phyloP scores from a whole-genome alignment of 257 asterid species.

The Rubia yunnanensis region DNA sequence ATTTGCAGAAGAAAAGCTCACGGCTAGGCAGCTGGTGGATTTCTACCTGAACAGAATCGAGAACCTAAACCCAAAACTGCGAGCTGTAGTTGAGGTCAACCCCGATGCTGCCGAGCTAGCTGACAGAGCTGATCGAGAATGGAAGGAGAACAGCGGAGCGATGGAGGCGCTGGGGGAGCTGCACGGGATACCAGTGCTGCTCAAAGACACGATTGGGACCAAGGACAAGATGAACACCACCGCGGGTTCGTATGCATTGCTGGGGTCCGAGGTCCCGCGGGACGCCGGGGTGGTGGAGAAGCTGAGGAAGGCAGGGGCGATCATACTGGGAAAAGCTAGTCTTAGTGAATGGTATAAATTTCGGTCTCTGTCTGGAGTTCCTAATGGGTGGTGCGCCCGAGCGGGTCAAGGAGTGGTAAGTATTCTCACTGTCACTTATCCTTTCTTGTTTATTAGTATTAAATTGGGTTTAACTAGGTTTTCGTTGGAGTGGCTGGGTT shows the following conservation, averaged over 20 bases:
- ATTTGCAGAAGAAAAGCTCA: slow-evolving; percentile 2
- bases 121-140: slow-evolving; percentile 36
- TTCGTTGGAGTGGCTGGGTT: no score
- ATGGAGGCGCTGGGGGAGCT: slow-evolving; percentile 15
- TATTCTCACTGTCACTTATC: no score
- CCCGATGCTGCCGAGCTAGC: slow-evolving; percentile 50
- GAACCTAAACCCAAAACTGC: slow-evolving; percentile 45
- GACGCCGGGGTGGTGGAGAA: slow-evolving; percentile 65
- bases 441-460: no score
- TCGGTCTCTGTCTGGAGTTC: slow-evolving; percentile 36
- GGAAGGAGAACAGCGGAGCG: slow-evolving; percentile 11
- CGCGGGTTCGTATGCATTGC: slow-evolving; percentile 55
- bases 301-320: slow-evolving; percentile 53
- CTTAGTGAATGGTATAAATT: slow-evolving; percentile 58
- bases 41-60: slow-evolving; percentile 32
- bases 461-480: no score
- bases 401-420: slow-evolving; percentile 57
- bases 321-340: slow-evolving; percentile 66
- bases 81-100: slow-evolving; percentile 48
- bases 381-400: slow-evolving; percentile 67
- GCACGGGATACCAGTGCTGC: slow-evolving; percentile 69
- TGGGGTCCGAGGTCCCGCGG: slow-evolving; percentile 36
- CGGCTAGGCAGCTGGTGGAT: slow-evolving; percentile 14
- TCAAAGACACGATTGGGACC: slow-evolving; percentile 55
- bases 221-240: slow-evolving; percentile 52